These are phyloP conservation scores for Diaporthe australafricana DNA, from an alignment of 2,329 filamentous ascomycete species.

Conservation along the genomic window DNA sequence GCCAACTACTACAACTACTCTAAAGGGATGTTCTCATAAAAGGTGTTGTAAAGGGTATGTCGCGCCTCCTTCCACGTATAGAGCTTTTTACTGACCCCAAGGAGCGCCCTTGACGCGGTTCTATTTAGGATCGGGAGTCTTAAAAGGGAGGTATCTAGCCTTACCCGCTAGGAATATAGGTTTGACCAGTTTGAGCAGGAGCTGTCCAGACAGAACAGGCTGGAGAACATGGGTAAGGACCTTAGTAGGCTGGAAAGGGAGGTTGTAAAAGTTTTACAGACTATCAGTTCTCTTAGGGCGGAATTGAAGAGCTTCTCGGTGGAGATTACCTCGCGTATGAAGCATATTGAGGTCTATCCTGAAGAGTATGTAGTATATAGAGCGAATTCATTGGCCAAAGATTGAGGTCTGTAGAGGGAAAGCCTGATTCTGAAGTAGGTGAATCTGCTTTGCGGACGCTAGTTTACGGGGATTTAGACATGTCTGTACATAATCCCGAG, in stretches of 20 bases:
- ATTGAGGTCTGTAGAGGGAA: not conserved
- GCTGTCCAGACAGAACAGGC: not conserved
- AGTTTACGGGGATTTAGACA: not conserved
- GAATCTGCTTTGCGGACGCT: not conserved
- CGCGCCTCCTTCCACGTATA: not conserved
- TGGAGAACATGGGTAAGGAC: not conserved
- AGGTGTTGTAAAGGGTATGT: not conserved
- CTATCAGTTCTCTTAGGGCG: not conserved
- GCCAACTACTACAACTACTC: not conserved
- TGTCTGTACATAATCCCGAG: not conserved
- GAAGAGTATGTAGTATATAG: not conserved
- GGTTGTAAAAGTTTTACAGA: not conserved
- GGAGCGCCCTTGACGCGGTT: not conserved
- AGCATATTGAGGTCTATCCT: not conserved
- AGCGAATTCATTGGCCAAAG: not conserved
- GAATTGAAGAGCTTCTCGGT: not conserved
- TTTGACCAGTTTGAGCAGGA: not conserved
- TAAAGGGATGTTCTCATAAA: not conserved
- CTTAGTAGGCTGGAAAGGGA: not conserved
- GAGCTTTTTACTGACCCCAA: not conserved
- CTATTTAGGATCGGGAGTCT: not conserved
- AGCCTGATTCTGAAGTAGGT: not conserved
- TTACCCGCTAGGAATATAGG: not conserved
- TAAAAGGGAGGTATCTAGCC: not conserved
- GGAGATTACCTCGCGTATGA: not conserved